Conservation (phyloP, 2,329 filamentous ascomycete genomes). For the Ustilaginoidea virens region DNA sequence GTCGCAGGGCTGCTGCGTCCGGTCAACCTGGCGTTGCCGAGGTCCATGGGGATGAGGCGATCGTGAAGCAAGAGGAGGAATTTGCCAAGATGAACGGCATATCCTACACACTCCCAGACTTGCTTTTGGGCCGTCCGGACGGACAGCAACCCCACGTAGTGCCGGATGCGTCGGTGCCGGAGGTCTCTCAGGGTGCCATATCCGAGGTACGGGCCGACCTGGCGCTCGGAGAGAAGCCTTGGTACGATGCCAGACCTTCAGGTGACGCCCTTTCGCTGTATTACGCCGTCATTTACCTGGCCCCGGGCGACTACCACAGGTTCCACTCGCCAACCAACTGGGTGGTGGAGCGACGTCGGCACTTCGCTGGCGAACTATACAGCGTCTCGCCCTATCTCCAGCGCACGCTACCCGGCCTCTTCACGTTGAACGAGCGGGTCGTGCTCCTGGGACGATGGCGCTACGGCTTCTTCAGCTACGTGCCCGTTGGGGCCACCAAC, state of each 20-base stretch:
- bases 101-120: conserved; percentile 76
- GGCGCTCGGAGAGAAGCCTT: conserved; percentile 52
- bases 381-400: conserved; percentile 92
- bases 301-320: conserved; percentile 93
- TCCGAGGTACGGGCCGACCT: conserved; percentile 74
- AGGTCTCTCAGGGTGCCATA: conserved; percentile 49
- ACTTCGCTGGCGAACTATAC: conserved; percentile 93
- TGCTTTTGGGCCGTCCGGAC: conserved; percentile 58
- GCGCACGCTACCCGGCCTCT: conserved; percentile 79
- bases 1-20: conserved; percentile 9
- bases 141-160: conserved; percentile 32
- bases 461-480: conserved; percentile 94
- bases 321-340: conserved; percentile 93
- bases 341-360: conserved; percentile 88
- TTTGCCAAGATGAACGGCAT: conserved; percentile 93
- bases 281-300: conserved; percentile 90
- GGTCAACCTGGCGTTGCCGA: conserved; percentile 12
- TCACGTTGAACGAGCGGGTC: conserved; percentile 92
- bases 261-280: conserved; percentile 61
- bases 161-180: conserved; percentile 62
- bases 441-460: conserved; percentile 89
- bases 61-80: conserved; percentile 71
- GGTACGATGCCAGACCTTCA: conserved; percentile 51
- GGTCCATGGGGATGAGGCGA: conserved; percentile 38
- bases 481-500: conserved; percentile 91